Conservation (phyloP, 1,139 yeast species). For the Protomyces inouyei region DNA sequence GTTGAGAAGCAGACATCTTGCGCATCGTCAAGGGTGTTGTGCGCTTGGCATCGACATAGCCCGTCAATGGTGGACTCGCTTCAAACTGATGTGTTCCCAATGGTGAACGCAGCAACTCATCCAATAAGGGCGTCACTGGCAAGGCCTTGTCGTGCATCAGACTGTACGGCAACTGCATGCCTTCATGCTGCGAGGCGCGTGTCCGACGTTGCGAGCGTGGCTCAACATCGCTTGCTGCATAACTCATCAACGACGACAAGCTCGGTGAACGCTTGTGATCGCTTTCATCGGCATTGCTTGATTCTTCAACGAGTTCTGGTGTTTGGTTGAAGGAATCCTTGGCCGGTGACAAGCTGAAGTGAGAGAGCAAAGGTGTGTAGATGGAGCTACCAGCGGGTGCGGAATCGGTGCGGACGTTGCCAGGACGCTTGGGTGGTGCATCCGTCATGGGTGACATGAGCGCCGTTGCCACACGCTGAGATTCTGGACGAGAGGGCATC, state of each 20-base stretch:
- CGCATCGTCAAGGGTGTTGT: background rate
- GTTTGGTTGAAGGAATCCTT: slow-evolving; percentile 1
- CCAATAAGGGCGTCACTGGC: background rate
- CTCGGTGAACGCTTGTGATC: background rate
- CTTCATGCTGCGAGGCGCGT: background rate
- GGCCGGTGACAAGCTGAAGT: slow-evolving; percentile 8
- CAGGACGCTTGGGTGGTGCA: background rate
- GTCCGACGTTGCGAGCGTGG: background rate
- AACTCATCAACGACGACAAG: background rate
- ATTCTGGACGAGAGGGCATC: background rate
- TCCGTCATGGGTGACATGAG: background rate
- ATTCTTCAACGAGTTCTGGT: slow-evolving; percentile 14
- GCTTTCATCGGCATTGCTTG: slow-evolving; percentile 17
- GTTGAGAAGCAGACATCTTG: background rate
- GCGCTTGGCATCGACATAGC: background rate
- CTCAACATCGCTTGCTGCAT: background rate
- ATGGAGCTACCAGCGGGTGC: background rate
- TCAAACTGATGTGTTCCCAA: background rate
- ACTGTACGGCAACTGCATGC: background rate
- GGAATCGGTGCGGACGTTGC: background rate
- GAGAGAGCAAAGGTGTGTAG: background rate
- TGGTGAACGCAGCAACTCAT: background rate
- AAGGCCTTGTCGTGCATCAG: background rate
- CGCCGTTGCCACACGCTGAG: background rate
- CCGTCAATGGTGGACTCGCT: background rate